A percentile compares a stretch with the other conserved stretches of the same genome.
These are phyloP conservation scores for Hemisphaericaspora nanyangensis DNA, from an alignment of 805 yeast species.

Conservation along the genomic window DNA sequence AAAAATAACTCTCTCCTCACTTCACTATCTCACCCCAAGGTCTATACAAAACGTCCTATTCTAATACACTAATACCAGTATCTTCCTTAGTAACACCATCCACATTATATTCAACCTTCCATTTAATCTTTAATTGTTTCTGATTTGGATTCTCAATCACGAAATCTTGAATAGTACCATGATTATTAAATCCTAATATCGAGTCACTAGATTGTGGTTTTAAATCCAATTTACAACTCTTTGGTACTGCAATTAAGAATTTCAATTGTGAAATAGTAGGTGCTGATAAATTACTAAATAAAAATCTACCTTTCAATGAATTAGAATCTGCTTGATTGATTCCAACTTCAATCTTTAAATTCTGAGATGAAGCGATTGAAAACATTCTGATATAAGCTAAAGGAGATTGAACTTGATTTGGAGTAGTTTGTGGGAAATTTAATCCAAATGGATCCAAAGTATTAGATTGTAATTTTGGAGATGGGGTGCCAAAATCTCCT, in stretches of 20 bases:
- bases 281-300: slow-evolving; percentile 49
- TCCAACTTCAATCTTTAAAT: slow-evolving; percentile 48
- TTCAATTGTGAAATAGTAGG: slow-evolving; percentile 47
- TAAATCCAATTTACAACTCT: slow-evolving; percentile 52
- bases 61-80: slow-evolving; percentile 45
- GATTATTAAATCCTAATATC: slow-evolving; percentile 44
- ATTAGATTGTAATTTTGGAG: slow-evolving; percentile 30
- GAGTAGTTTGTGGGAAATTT: slow-evolving; percentile 37
- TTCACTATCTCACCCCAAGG: neutral
- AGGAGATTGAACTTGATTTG: slow-evolving; percentile 18
- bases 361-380: slow-evolving; percentile 40
- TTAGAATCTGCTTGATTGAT: slow-evolving; percentile 32
- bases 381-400: slow-evolving; percentile 16
- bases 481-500: slow-evolving; percentile 38
- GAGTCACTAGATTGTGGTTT: slow-evolving; percentile 58
- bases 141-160: slow-evolving; percentile 29
- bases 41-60: slow-evolving; percentile 1
- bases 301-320: slow-evolving; percentile 40
- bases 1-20: no score
- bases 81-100: slow-evolving; percentile 50
- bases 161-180: slow-evolving; percentile 54
- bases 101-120: slow-evolving; percentile 60
- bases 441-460: slow-evolving; percentile 40
- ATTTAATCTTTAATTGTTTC: slow-evolving; percentile 60
- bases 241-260: slow-evolving; percentile 70